Evolutionary conservation across 495 filamentous ascomycete species (phyloP), one percentile per base, ranked within the genome.

Genomic region (Aspergillus bertholletiae): DNA sequence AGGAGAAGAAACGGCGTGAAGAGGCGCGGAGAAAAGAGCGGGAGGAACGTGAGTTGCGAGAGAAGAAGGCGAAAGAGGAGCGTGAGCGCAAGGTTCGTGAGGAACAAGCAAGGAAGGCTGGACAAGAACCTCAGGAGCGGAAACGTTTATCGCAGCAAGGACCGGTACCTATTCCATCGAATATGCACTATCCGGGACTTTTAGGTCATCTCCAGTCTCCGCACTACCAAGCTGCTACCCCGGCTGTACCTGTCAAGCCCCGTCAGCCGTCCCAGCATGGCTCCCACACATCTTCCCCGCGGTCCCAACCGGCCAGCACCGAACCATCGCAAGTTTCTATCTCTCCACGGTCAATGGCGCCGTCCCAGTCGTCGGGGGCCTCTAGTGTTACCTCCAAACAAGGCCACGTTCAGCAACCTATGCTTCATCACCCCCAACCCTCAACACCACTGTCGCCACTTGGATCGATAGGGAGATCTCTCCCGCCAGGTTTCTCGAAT

Each of bases 251-350:
- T 13, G 85, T 81, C 53, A 86, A 88, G 43, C 75, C 82, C 30
- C 84, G 91, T 17, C 89, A 92, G 53, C 62, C 82, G 22, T 96
- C 93, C 13, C 89, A 93, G 51, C 90, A 96, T 67, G 89, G 84
- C 27, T 88, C 88, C 21, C 84, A 82, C 64, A 80, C 70, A 39
- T 88, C 83, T 8, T 88, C 88, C 46, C 88, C 83, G 41, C 69
- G 73, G 13, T 77, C 75, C 7, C 74, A 78, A 47, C 55, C 73
- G 17, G 66, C 66, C 13, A 71, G 66, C 49, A 66, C 73, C 20
- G 69, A 74, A 20, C 64, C 66, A 12, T 68, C 71, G 13, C 72
- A 75, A 37, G 55, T 64, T 0, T 76, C 74, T 2, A 62, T 73
- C 37, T 77, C 75, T 9, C 75, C 75, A 1, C 72, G 73, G 39